phyloP scores from a whole-genome alignment of 2,329 filamentous ascomycete genomes.

The Aureobasidium sp. region DNA sequence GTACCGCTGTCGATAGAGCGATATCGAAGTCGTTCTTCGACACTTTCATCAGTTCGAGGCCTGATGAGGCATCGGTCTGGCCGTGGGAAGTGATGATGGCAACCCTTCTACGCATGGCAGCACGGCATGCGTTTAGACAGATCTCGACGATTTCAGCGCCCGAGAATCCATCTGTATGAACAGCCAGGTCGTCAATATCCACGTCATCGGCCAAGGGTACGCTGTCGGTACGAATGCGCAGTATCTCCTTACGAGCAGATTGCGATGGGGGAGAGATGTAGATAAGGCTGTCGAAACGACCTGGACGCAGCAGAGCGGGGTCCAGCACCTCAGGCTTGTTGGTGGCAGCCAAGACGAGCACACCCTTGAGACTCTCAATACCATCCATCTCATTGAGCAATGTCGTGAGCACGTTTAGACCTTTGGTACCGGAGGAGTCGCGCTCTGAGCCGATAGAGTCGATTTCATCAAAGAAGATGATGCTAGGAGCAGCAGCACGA shows the following conservation, averaged over 20 bases:
- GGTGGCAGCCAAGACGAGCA: conserved; percentile 82
- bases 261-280: conserved; percentile 77
- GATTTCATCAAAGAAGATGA: conserved; percentile 97
- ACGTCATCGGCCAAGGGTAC: conserved; percentile 56
- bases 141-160: conserved; percentile 72
- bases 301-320: conserved; percentile 74
- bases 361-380: conserved; percentile 73
- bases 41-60: conserved; percentile 22
- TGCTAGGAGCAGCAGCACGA: conserved; percentile 74
- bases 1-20: conserved; percentile 37
- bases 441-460: conserved; percentile 66
- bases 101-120: conserved; percentile 15
- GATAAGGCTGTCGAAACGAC: conserved; percentile 74
- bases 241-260: conserved; percentile 66
- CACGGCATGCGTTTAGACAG: conserved; percentile 25
- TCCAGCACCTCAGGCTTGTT: conserved; percentile 85
- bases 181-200: conserved; percentile 55
- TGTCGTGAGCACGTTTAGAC: conserved; percentile 80
- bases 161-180: conserved; percentile 65
- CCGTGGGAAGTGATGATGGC: not conserved
- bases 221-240: conserved; percentile 57
- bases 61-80: conserved; percentile 17
- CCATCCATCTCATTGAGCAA: conserved; percentile 94
- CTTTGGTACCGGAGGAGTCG: conserved; percentile 39
- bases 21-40: conserved; percentile 35